Base-by-base conservation (phyloP, 805 yeast species). In the Metschnikowia colocasiae region DNA sequence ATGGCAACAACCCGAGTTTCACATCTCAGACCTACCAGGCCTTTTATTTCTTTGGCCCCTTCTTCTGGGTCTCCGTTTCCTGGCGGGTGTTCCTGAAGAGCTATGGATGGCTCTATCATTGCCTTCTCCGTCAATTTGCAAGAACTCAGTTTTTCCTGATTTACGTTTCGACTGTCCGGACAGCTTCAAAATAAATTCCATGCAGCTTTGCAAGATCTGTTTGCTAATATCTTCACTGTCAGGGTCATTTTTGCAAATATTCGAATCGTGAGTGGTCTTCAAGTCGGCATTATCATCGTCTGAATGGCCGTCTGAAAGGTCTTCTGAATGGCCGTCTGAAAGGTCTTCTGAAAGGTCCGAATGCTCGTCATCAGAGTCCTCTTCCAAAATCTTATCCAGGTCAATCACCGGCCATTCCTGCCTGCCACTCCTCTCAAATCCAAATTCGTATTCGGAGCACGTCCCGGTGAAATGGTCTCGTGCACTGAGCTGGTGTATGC, bases 401-500 rank as follows among this genome's bases (percentile, higher is more conserved):
- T 40, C 48, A n/a, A 40, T 44, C 41, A 38, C 41, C 22, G 35
- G 36, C 30, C 23, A 30, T 34, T 7, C 22, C 15, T 16, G 32
- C n/a, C 32, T 34, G 36, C 15, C 39, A 34, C 18, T 33, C 3
- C 45, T 12, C 13, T 32, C 45, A 3, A 43, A 43, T 8, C 7
- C 22, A 13, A 32, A 34, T 1, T 43, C 35, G 26, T 68, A 68
- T 57, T 75, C 80, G 45, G 69, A 52, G 46, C 81, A 76, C 3
- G 79, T 73, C 0, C 79, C 80, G 58, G 67, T 56, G 50, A 62
- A 76, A 56, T 76, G 81, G 51, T 76, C 80, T 58, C 79, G 61
- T 13, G 75, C 66, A n/a, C 73, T 62, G 48, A 66, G 66, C 50
- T 69, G 74, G 16, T 52, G 59, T 1, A 75, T 76, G 43, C 61